Base-by-base conservation (phyloP, 2,329 filamentous ascomycete genomes). In the Microdochium paspali region DNA sequence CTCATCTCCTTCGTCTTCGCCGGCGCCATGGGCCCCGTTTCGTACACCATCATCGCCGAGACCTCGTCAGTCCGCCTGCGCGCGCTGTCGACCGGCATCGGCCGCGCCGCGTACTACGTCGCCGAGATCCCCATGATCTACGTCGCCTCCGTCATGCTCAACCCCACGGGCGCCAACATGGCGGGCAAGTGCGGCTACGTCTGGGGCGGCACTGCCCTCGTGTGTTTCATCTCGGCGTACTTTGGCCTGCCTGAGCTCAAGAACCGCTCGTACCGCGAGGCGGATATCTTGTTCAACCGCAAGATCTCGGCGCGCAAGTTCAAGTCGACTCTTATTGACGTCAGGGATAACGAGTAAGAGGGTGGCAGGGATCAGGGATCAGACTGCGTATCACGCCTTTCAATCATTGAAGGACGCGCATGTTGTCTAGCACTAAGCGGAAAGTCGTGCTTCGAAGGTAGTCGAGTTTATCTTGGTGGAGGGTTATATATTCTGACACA, bases 131-230 rank as follows among this genome's bases (percentile, higher is more conserved):
- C 65, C 24, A 66, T 66, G 62, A 68, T 67, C 46, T 67, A 59
- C 47, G 57, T 69, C n/a, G 56, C 65, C 2, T 65, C 63, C 4
- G 53, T 59, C 50, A 64, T 69, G 57, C 59, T 70, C 6, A 69
- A 69, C 53, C 55, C 61, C 0, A 66, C 63, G 0, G 63, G 63
- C 10, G 66, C 65, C 60, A 64, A 69, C 47, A 53, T 69, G 10
- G 66, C 62, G 0, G 70, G 69, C 28, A 72, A 72, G 60, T 72
- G 68, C 48, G 70, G 69, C 2, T 73, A 67, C 49, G 64, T 73
- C n/a, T 73, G 69, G 70, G 70, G 66, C 2, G 57, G 63, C 2
- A 72, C 70, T 4, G 67, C 66, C 4, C 24, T 58, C 3, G 59
- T 72, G 10, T 70, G 66, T 53, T 67, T 61, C 58, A 44, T 70